Evolutionary conservation across 257 asterid genomes (phyloP), one percentile per base, ranked within the genome.

Genomic region (Marsdenia floribunda): DNA sequence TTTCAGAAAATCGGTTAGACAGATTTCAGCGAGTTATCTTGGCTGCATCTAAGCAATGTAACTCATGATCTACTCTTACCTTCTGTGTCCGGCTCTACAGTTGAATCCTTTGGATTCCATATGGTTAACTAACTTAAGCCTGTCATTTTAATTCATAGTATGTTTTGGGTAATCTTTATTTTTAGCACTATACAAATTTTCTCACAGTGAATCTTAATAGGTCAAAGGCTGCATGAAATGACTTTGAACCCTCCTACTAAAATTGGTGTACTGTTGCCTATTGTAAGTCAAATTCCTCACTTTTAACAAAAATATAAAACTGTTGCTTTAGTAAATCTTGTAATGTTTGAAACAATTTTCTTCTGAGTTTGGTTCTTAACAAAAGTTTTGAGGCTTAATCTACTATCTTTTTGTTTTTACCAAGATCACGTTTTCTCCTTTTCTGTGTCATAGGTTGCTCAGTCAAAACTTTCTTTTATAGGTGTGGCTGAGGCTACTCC

Each of bases 191-290:
- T 57, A 13, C 38, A 18, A 65, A 10, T 72, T 69, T 33, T 18
- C 75, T 63, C 50, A 26, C 61, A 40, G 19, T 53, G 35, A 59
- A 50, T 58, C 49, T 74, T 80, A 44, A 12, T 81, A 94, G 99
- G 98, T 78, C 99, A 92, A 73, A 91, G 99, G 42, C 80, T 95
- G 77, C 97, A 95, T 79, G 93, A 90, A 80, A 90, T 92, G 98
- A 83, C 73, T 59, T 81, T 95, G 89, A 89, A 87, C 77, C 90
- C 96, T 77, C 91, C 99, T 72, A 46, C 87, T 52, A 80, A 73
- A 73, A 81, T 90, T 76, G 77, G 70, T 70, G 86, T 84, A 49
- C 90, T 95, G 74, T 82, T 88, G 64, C 89, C 93, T 63, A 70
- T 81, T 72, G 98, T 95, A 78, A 84, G 92, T 80, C 53, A 60